Evolutionary conservation across 2,329 filamentous ascomycete genomes (phyloP).

Genomic region (Botryosphaeria dothidea): DNA sequence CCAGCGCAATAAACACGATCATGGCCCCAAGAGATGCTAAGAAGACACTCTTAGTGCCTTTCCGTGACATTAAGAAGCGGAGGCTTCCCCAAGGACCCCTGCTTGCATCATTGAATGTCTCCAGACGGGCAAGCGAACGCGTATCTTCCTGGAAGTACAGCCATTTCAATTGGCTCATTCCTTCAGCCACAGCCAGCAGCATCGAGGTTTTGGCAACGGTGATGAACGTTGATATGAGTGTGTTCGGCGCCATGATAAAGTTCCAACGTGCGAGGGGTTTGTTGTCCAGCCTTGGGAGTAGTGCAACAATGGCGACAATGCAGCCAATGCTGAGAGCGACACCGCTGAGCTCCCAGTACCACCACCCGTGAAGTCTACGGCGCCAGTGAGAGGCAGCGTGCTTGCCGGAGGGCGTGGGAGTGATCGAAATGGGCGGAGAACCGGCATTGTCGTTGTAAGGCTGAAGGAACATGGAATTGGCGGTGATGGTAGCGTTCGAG

Average conservation of each 20-base stretch:
- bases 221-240: not conserved
- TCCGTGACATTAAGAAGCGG: not conserved
- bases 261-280: not conserved
- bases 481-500: no score
- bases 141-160: not conserved
- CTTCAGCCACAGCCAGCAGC: not conserved
- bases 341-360: no score
- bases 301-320: no score
- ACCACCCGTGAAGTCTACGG: no score
- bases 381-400: no score
- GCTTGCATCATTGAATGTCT: constrained; percentile 27
- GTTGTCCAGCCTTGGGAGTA: no score
- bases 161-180: not conserved
- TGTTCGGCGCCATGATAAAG: not conserved
- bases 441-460: no score
- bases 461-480: no score
- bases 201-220: not conserved
- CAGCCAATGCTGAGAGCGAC: no score
- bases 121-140: not conserved
- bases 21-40: constrained; percentile 17
- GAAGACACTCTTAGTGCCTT: not conserved
- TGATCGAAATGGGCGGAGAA: no score
- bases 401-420: no score
- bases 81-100: constrained; percentile 22
- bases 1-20: not conserved